Base-by-base conservation (phyloP, 176 grass and related monocot species). In the Avena sativa region DNA sequence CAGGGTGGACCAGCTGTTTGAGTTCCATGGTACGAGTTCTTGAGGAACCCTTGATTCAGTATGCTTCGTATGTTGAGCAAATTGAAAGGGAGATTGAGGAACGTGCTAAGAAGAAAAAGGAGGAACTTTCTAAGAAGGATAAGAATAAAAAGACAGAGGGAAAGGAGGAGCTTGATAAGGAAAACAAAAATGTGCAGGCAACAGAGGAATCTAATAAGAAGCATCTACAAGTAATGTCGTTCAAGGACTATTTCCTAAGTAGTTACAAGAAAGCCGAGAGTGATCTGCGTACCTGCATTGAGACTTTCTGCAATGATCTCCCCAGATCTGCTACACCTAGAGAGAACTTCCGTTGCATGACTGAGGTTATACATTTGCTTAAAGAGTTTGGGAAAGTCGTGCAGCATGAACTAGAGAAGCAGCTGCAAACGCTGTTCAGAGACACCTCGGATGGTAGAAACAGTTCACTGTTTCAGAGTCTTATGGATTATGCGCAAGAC, bases 11-110 rank as follows among this genome's bases (percentile, higher is more conserved):
- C 3, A 8, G 46, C 6, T 79, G 40, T 3, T 12, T 98, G 60
- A 84, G 25, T 81, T 93, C 91, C 6, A 87, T 92, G 90, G 23
- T 84, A 1, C 47, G 6, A 4, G 57, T 93, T 91, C 83, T 95
- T 0, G 67, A 93, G 74, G 50, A 93, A 21, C 88, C 91, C 8
- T 20, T 71, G 51, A 47, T 48, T 76, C 62, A 84, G n/a, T 93
- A 93, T 68, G 46, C 9, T 12, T 44, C 32, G 1, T 95, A 89
- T 20, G 44, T 51, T 0, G 1, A 89, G 4, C 2, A 12, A 16
- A 66, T 71, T 4, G 9, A 86, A 2, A 17, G 2, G 0, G 0
- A 32, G 49, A 85, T 9, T 0, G 2, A 10, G 4, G 26, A 62
- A 5, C 6, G 11, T 74, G 81, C 26, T 2, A 79, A 6, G 53